These are phyloP conservation scores for Camellia japonica DNA, from an alignment of 148 eudicot species.

Conservation along the genomic window DNA sequence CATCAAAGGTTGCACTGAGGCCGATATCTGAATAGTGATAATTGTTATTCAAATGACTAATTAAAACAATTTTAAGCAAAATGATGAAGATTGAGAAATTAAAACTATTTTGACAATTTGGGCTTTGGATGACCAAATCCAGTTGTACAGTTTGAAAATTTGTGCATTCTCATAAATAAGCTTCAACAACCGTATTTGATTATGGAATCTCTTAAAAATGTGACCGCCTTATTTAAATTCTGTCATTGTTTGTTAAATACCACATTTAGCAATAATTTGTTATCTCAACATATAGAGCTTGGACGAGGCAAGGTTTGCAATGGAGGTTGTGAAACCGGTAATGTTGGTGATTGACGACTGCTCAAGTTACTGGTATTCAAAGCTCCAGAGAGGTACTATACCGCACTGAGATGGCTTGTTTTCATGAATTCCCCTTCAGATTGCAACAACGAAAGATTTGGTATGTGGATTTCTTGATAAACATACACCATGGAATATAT, in stretches of 20 bases:
- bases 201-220: neutral
- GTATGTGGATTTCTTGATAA: conserved; percentile 26
- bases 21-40: too few relatives aligned
- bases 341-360: conserved; percentile 61
- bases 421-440: conserved; percentile 37
- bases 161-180: too few relatives aligned
- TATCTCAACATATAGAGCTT: conserved; percentile 45
- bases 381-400: conserved; percentile 29
- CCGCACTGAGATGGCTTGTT: conserved; percentile 56
- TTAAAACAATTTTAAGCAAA: neutral
- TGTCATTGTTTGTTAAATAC: neutral
- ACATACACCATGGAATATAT: neutral
- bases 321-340: conserved; percentile 61
- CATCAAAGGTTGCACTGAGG: too few relatives aligned
- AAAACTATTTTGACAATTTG: too few relatives aligned
- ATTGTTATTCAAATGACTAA: neutral
- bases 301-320: conserved; percentile 67
- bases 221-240: neutral
- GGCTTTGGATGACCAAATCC: too few relatives aligned
- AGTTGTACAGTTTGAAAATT: too few relatives aligned
- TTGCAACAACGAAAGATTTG: conserved; percentile 18
- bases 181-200: too few relatives aligned
- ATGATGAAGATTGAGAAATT: neutral
- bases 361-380: conserved; percentile 51
- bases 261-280: neutral